phyloP scores from a whole-genome alignment of 225 moss, liverwort and hornwort species.

The Physcomitrium patens region DNA sequence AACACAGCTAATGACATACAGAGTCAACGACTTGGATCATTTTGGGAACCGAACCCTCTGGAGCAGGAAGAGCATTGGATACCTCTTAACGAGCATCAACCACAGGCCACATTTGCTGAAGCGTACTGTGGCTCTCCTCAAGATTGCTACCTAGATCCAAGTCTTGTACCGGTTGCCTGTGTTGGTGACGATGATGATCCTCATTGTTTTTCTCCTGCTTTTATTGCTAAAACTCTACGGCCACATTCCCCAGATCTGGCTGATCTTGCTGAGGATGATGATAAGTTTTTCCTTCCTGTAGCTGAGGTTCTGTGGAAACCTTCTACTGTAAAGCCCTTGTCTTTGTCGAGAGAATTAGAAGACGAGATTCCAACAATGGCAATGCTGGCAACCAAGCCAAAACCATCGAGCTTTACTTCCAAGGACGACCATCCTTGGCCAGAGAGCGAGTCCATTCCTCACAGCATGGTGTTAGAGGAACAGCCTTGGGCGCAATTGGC shows the following conservation, averaged over 20 bases:
- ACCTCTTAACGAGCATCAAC: constrained; percentile 49
- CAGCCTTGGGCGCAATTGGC: constrained; percentile 49
- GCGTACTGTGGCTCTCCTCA: constrained; percentile 36
- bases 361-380: constrained; percentile 45
- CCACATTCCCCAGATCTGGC: constrained; percentile 46
- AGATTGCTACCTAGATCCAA: constrained; percentile 31
- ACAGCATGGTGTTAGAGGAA: constrained; percentile 51
- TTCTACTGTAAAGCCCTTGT: constrained; percentile 20
- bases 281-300: constrained; percentile 44
- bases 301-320: constrained; percentile 64
- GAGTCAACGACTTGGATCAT: constrained; percentile 29
- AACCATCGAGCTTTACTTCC: constrained; percentile 65
- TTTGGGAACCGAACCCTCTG: constrained; percentile 46
- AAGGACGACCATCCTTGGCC: constrained; percentile 58
- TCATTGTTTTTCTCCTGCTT: constrained; percentile 57
- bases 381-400: constrained; percentile 43
- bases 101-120: constrained; percentile 50
- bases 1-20: constrained; percentile 25
- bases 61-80: constrained; percentile 58
- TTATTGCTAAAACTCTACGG: constrained; percentile 48
- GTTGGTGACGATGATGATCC: constrained; percentile 42
- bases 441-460: constrained; percentile 53
- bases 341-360: constrained; percentile 20
- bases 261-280: constrained; percentile 47
- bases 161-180: constrained; percentile 35